Conservation (phyloP, 495 filamentous ascomycete genomes). For the Elaphomyces granulatus region DNA sequence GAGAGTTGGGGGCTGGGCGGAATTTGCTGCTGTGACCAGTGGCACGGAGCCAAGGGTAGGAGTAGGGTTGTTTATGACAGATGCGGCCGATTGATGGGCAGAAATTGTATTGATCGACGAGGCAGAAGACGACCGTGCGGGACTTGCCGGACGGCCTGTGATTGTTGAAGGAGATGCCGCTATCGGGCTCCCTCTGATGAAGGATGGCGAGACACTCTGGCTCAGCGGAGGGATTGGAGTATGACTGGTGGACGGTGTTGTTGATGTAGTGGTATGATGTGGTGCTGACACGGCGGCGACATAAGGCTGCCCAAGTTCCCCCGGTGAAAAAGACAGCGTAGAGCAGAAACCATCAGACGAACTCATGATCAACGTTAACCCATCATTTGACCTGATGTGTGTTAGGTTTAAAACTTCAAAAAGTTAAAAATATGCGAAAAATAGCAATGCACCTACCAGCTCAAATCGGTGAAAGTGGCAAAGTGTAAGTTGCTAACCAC, state of each 20-base stretch:
- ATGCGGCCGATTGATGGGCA: conserved; percentile 16
- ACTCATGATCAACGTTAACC: conserved; percentile 81
- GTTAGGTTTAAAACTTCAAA: conserved; percentile 7
- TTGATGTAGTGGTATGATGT: conserved; percentile 29
- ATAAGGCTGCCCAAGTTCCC: conserved; percentile 81
- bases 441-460: conserved; percentile 50
- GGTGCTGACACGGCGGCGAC: conserved; percentile 45
- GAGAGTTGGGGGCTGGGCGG: conserved; percentile 37
- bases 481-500: conserved; percentile 93
- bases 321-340: conserved; percentile 64
- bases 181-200: conserved; percentile 34
- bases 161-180: conserved; percentile 6
- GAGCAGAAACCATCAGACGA: conserved; percentile 98
- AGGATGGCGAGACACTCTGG: conserved; percentile 43
- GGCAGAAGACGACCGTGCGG: conserved; percentile 68
- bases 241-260: conserved; percentile 38
- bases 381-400: conserved; percentile 74
- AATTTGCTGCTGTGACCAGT: conserved; percentile 54
- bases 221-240: conserved; percentile 54
- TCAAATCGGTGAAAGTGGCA: conserved; percentile 91
- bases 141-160: conserved; percentile 48
- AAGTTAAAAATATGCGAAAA: not conserved
- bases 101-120: conserved; percentile 64
- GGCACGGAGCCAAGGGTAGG: conserved; percentile 61
- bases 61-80: conserved; percentile 60